These are phyloP conservation scores for Starmerella apicola DNA, from an alignment of 805 yeast genomes.

Conservation along the genomic window DNA sequence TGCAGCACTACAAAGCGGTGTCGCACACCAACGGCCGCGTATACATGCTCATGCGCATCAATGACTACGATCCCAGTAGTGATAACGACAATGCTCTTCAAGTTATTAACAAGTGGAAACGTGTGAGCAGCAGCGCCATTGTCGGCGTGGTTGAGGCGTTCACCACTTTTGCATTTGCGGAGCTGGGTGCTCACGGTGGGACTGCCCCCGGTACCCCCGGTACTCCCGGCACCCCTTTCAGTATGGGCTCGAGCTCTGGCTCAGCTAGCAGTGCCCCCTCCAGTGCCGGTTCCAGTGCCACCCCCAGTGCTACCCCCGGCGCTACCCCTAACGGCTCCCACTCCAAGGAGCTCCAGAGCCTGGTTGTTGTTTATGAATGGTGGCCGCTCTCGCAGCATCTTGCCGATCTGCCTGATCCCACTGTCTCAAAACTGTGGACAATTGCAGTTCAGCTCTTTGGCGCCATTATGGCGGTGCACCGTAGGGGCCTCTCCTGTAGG, in stretches of 20 bases:
- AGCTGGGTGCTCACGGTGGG: too few species aligned
- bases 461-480: slow-evolving; percentile 58
- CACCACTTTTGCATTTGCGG: slow-evolving; percentile 70
- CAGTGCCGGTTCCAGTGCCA: not conserved
- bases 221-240: not conserved
- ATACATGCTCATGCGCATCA: slow-evolving; percentile 65
- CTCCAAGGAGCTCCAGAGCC: slow-evolving; percentile 13
- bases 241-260: too few species aligned
- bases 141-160: slow-evolving; percentile 69
- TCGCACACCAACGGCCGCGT: slow-evolving; percentile 67
- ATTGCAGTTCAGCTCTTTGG: slow-evolving; percentile 62
- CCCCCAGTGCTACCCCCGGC: too few species aligned
- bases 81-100: slow-evolving; percentile 47
- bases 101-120: slow-evolving; percentile 55
- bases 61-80: slow-evolving; percentile 36
- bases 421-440: slow-evolving; percentile 55
- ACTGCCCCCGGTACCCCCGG: too few species aligned
- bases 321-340: not conserved
- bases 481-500: slow-evolving; percentile 50
- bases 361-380: slow-evolving; percentile 72
- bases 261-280: too few species aligned
- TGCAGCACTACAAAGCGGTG: slow-evolving; percentile 64
- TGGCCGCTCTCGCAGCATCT: slow-evolving; percentile 67
- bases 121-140: slow-evolving; percentile 41
- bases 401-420: slow-evolving; percentile 32